A percentile compares a stretch with the other conserved stretches of the same genome.
phyloP scores from a whole-genome alignment of 768 basidiomycete species.

The Arthromyces matolae region DNA sequence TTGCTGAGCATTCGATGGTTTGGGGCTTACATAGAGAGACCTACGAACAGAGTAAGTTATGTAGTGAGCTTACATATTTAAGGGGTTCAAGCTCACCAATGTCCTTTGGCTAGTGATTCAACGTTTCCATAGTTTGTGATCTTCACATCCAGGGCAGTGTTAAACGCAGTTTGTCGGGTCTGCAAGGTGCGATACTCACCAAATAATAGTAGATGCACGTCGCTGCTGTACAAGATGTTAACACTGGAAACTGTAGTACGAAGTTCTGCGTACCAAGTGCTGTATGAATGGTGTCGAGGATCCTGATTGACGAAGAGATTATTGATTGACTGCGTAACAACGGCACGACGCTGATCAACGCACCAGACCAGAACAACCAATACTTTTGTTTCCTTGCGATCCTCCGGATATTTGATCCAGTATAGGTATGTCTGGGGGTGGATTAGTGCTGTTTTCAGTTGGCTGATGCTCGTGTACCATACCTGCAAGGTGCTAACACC shows the following conservation, averaged over 20 bases:
- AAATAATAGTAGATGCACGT: not conserved
- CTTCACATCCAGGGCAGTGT: not conserved
- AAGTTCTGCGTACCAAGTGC: not conserved
- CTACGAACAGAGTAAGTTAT: not conserved
- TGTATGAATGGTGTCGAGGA: conserved; percentile 5
- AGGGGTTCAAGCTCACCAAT: not conserved
- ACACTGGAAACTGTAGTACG: not conserved
- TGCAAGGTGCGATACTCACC: too few relatives aligned
- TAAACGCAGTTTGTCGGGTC: too few relatives aligned
- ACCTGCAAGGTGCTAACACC: conserved; percentile 1
- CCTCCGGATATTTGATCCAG: not conserved
- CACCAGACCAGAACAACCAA: conserved; percentile 1
- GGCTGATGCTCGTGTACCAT: not conserved
- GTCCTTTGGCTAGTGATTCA: not conserved
- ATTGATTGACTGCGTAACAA: not conserved
- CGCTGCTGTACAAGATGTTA: not conserved
- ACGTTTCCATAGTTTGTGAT: conserved; percentile 2
- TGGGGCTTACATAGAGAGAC: not conserved
- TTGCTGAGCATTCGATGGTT: not conserved
- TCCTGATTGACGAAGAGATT: too few relatives aligned
- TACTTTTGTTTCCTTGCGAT: not conserved
- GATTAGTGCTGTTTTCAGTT: not conserved
- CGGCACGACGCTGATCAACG: not conserved
- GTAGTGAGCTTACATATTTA: not conserved
- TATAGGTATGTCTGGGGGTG: not conserved